A percentile compares a stretch with the other conserved stretches of the same genome.
phyloP scores from a whole-genome alignment of 371 early-diverging fungal genomes.

The Lichtheimia corymbifera region DNA sequence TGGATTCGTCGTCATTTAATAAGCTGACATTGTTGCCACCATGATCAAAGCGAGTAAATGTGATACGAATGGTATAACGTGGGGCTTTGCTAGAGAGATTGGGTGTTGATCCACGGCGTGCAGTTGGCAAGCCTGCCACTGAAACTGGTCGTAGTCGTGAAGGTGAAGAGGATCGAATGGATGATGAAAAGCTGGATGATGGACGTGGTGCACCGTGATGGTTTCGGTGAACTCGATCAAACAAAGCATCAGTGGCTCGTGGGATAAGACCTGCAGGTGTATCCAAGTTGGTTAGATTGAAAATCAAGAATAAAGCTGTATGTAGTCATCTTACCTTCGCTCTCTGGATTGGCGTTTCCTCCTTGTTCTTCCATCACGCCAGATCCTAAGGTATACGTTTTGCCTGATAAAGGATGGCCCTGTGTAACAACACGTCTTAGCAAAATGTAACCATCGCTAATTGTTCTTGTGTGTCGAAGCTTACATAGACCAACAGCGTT shows the following conservation, averaged over 20 bases:
- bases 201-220: conserved; percentile 30
- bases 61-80: conserved; percentile 39
- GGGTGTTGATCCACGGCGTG: conserved; percentile 14
- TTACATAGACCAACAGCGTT: conserved; percentile 13
- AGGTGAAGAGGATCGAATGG: neutral
- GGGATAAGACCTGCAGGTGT: conserved; percentile 80
- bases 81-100: conserved; percentile 4
- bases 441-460: neutral
- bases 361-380: conserved; percentile 29
- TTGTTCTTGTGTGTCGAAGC: conserved; percentile 1
- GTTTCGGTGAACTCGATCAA: conserved; percentile 36
- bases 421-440: conserved; percentile 13
- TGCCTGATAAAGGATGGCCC: conserved; percentile 94
- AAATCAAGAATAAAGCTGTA: neutral
- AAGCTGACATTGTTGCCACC: conserved; percentile 89
- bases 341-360: conserved; percentile 47
- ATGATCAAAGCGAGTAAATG: conserved; percentile 82
- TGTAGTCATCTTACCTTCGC: conserved; percentile 40
- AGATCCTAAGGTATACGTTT: conserved; percentile 99
- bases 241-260: conserved; percentile 79
- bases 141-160: conserved; percentile 19
- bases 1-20: conserved; percentile 60
- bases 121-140: conserved; percentile 8
- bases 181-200: conserved; percentile 20
- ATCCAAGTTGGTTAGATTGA: neutral